phyloP scores from a whole-genome alignment of 257 asterid species.

The Coffea eugenioides region DNA sequence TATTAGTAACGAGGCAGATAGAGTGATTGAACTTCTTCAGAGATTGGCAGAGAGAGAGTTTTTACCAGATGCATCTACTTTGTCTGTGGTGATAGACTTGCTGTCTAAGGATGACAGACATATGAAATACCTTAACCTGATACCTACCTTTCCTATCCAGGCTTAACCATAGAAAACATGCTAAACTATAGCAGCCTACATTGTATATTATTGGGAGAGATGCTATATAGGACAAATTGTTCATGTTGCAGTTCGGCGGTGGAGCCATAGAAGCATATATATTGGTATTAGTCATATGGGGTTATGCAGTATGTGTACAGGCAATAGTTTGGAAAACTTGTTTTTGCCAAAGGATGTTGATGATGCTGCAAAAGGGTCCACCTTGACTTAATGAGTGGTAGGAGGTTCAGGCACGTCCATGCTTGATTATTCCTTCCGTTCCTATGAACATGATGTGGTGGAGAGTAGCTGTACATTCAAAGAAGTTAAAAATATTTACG shows the following conservation, averaged over 20 bases:
- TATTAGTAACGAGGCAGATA: conserved; percentile 37
- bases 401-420: not conserved
- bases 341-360: not conserved
- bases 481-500: not conserved
- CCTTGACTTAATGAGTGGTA: not conserved
- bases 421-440: not conserved
- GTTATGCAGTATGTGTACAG: not conserved
- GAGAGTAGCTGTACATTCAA: not conserved
- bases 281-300: not conserved
- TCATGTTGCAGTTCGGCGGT: not conserved
- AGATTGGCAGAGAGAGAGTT: conserved; percentile 54
- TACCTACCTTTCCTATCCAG: conserved; percentile 52
- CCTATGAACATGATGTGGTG: not conserved
- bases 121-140: conserved; percentile 40
- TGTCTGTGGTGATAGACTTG: conserved; percentile 54
- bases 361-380: not conserved
- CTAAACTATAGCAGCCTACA: not conserved
- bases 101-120: conserved; percentile 56
- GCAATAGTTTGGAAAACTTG: too few species aligned
- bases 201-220: not conserved
- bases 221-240: not conserved
- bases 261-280: not conserved
- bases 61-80: conserved; percentile 44
- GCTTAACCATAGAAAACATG: conserved; percentile 4
- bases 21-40: conserved; percentile 58